Base-by-base conservation (phyloP, 805 yeast species). In the Brettanomyces bruxellensis region DNA sequence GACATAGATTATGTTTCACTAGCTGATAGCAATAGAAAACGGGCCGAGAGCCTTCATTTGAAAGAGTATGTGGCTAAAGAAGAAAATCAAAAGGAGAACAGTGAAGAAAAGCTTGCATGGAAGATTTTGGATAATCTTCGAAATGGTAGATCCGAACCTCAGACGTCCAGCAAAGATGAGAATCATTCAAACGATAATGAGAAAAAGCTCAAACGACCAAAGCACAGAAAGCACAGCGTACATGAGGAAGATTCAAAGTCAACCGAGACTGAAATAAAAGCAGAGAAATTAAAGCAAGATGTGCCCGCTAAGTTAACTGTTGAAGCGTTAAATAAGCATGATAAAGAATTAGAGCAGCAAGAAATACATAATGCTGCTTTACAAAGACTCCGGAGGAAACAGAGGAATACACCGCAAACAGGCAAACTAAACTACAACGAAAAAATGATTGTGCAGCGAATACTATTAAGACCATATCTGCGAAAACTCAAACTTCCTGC, bases 401-500 rank as follows among this genome's bases (percentile, higher is more conserved):
- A 18, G 11, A 24, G 8, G 34, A 24, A 22, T 28, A 4, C 5
- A 28, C 32, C 32, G 11, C 32, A 9, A 28, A 3, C 14, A 18
- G 14, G 6, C 2, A 24, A 25, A 25, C 42, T 40, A 12, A 40
- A 34, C 44, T 53, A 60, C 38, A 71, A 69, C 13, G 79, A 78
- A 50, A 85, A 86, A 55, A 57, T 65, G 18, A 61, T 66, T 34
- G 72, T 86, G 13, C 93, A 85, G 57, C 67, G 65, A 22, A 57
- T 73, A 43, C 62, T 78, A 32, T 80, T 86, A 9, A 64, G 87
- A 38, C 66, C 71, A 18, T 69, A 66, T 18, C 57, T 86, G 42
- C 66, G 78, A 43, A 75, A 77, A 2, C 59, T 60, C 53, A 30
- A 65, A 44, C 49, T 58, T 7, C 46, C 56, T 8, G 48, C 57